Base-by-base conservation (phyloP, 345 rosid species). In the Mangifera indica region DNA sequence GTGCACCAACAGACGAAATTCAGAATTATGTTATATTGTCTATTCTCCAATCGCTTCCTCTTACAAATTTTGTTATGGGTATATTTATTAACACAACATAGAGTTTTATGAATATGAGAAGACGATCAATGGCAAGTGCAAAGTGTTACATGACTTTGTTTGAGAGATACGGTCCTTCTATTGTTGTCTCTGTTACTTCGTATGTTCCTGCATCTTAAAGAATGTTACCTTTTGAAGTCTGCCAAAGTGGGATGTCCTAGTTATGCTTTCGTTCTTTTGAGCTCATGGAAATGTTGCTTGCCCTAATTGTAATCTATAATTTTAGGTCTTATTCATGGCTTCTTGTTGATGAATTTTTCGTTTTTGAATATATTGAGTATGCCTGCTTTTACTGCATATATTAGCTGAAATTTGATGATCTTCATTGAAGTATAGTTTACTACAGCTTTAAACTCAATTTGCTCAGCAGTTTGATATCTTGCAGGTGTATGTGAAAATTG, bases 401-500 rank as follows among this genome's bases (percentile, higher is more conserved):
- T 59, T 29, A 10, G 10, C 2, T 40, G 49, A 3, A 11, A 63
- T 12, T 42, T 63, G 18, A 42, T 4, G 32, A 1, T 29, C 32
- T 42, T 40, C 25, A 1, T 18, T 49, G 53, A 15, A 12, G 6
- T 5, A 1, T 49, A 49, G n/a, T 63, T 40, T 1, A 8, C 57
- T 10, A 22, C 4, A 2, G 60, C 56, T 45, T 37, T 58, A 71
- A 49, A 61, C 52, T 60, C 10, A 49, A 7, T 49, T 49, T 42
- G 25, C 60, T 20, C 13, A 3, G 14, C 10, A 2, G 13, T 40
- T 66, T 56, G 74, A 46, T 37, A 40, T n/a, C 82, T 63, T 78
- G 53, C 86, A 88, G 93, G 91, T 86, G 75, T 18, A 46, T 73
- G 66, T 80, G 83, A 77, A 29, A 72, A 49, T 57, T 59, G 20